Base-by-base conservation (phyloP, 2,329 filamentous ascomycete genomes). In the Hymenoscyphus repandus region DNA sequence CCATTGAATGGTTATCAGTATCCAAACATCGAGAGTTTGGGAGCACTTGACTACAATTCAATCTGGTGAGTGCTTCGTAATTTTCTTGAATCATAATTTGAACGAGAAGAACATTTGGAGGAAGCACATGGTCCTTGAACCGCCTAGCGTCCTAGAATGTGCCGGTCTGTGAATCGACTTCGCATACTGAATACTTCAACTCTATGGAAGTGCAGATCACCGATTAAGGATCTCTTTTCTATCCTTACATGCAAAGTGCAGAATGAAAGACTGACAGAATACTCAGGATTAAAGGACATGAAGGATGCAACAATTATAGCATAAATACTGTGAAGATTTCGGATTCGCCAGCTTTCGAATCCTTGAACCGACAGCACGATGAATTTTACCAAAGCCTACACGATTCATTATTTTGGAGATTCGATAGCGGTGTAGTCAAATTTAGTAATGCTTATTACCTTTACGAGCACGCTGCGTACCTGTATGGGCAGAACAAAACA, bases 1-100 rank as follows among this genome's bases (percentile, higher is more conserved):
- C 90, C 90, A 0, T 68, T 95, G 61, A 71, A 79, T 48, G 90
- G 90, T 9, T 95, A 91, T 64, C 90, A 95, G 65, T 82, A 95
- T 58, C 85, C 92, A 15, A 80, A 80, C 1, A 71, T 95, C 34
- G 71, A 76, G 40, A 76, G 78, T 0, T 66, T 83, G 6, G 70
- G 74, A 1, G 66, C 54, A 0, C 58, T 67, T 5, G 76, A 80
- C 50, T 70, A 66, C 10, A 67, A 69, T 15, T 75, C 71, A 11
- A 66, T 74, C 34, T 72, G 67, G 78, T 79, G 65, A 58, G 73
- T 64, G 33, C 17, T 30, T 31, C 17, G 4, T 51, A 27, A 2
- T 18, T 27, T 12, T 10, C 15, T 41, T 32, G n/a, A 44, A 11
- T 47, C 22, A 7, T 7, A 27, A 27, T 7, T 27, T 27, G 22